A percentile compares a stretch with the other conserved stretches of the same genome.
These are phyloP conservation scores for Wilhelminamyces savonicus DNA, from an alignment of 805 yeast genomes.

Conservation along the genomic window DNA sequence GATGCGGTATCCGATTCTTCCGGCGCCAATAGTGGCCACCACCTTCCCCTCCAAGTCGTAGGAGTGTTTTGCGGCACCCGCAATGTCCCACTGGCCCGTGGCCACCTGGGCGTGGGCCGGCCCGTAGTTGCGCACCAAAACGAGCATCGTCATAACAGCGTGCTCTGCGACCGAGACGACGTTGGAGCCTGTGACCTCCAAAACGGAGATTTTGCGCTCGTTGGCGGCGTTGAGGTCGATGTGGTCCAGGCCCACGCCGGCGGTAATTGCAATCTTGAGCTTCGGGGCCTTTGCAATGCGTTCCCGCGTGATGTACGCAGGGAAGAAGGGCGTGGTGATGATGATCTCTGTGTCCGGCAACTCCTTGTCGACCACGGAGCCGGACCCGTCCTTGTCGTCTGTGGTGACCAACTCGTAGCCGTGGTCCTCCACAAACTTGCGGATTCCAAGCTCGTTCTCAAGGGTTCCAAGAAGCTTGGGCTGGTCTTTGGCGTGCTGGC, in stretches of 20 bases:
- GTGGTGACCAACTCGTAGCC: slow-evolving; percentile 69
- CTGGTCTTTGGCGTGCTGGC: slow-evolving; percentile 53
- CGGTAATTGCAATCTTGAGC: slow-evolving; percentile 65
- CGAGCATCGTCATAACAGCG: slow-evolving; percentile 66
- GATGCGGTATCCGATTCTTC: slow-evolving; percentile 74
- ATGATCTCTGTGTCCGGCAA: slow-evolving; percentile 69
- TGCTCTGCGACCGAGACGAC: slow-evolving; percentile 80
- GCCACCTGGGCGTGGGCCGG: slow-evolving; percentile 71
- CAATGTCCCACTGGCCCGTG: slow-evolving; percentile 67
- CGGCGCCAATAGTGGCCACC: slow-evolving; percentile 76
- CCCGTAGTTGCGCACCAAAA: slow-evolving; percentile 67
- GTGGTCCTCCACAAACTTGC: slow-evolving; percentile 53
- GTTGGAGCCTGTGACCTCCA: slow-evolving; percentile 80
- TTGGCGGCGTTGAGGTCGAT: slow-evolving; percentile 66
- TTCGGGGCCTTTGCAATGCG: slow-evolving; percentile 66
- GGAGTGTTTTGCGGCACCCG: slow-evolving; percentile 61
- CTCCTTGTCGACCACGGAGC: slow-evolving; percentile 54
- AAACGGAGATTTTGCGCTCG: slow-evolving; percentile 56
- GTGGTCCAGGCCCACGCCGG: slow-evolving; percentile 85
- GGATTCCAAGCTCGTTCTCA: slow-evolving; percentile 71
- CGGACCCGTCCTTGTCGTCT: slow-evolving; percentile 58
- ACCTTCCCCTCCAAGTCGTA: slow-evolving; percentile 73
- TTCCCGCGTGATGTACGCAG: slow-evolving; percentile 65
- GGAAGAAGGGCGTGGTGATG: slow-evolving; percentile 80
- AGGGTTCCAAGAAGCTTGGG: slow-evolving; percentile 60